Evolutionary conservation across 2,329 filamentous ascomycete species (phyloP).

Genomic region (Rhynchosporium secalis): DNA sequence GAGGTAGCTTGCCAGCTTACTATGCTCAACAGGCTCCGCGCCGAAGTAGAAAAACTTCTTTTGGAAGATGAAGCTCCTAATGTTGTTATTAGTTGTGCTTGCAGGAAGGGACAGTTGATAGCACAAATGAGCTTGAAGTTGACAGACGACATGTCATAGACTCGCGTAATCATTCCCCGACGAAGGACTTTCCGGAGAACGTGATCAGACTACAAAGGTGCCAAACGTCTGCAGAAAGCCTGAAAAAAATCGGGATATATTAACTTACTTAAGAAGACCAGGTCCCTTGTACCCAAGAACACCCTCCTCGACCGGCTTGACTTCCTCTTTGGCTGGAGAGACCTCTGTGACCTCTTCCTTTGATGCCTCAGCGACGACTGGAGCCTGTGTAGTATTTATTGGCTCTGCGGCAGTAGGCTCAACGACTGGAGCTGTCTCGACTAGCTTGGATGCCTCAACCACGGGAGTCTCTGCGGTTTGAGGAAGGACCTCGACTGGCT

Average conservation of each 20-base stretch:
- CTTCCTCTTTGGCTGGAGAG: conserved; percentile 51
- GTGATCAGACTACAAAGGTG: background rate
- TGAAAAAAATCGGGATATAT: background rate
- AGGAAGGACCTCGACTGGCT: conserved; percentile 17
- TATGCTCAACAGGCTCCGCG: conserved; percentile 69
- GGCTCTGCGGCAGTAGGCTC: conserved; percentile 35
- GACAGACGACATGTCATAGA: conserved; percentile 4
- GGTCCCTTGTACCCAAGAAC: conserved; percentile 86
- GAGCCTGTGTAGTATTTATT: conserved; percentile 34
- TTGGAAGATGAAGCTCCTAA: conserved; percentile 78
- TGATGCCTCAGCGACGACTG: conserved; percentile 15
- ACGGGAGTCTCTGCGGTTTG: conserved; percentile 12
- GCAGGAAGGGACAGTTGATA: background rate
- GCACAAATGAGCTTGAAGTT: background rate
- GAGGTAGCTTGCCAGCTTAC: conserved; percentile 74
- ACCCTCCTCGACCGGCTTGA: conserved; percentile 63
- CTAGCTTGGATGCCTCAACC: conserved; percentile 61
- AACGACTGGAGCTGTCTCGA: conserved; percentile 42
- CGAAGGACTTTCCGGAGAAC: background rate
- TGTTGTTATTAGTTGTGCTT: conserved; percentile 5
- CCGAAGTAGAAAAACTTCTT: conserved; percentile 95
- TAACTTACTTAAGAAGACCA: conserved; percentile 75
- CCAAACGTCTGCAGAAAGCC: background rate
- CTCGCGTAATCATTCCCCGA: conserved; percentile 9
- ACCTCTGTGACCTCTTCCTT: conserved; percentile 63